Percentiles rank a stretch among this genome's conserved stretches.
phyloP scores from a whole-genome alignment of 176 grass and related monocot genomes.

The Bothriochloa decipiens region DNA sequence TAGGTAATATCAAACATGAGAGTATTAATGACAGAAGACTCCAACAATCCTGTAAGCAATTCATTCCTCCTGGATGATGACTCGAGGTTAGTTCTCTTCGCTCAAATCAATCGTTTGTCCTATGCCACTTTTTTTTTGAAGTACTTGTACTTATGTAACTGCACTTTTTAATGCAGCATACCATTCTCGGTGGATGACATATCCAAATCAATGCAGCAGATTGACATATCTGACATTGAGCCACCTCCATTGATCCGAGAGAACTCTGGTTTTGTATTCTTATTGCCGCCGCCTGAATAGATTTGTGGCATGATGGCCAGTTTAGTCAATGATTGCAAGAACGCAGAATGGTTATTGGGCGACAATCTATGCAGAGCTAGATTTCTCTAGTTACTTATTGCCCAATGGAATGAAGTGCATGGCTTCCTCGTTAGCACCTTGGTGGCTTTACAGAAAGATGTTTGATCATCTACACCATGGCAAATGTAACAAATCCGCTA shows the following conservation, averaged over 20 bases:
- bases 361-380: slow-evolving; percentile 1
- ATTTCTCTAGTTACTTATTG: slow-evolving; percentile 21
- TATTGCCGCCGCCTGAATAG: slow-evolving; percentile 71
- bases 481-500: slow-evolving; percentile 6
- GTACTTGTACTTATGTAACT: slow-evolving; percentile 16
- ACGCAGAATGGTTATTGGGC: slow-evolving; percentile 9
- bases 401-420: neutral
- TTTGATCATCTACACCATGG: slow-evolving; percentile 15
- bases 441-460: slow-evolving; percentile 14
- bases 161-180: slow-evolving; percentile 67
- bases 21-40: slow-evolving; percentile 96
- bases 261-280: slow-evolving; percentile 95
- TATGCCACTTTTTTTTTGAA: slow-evolving; percentile 1
- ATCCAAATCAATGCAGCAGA: slow-evolving; percentile 91
- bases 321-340: slow-evolving; percentile 26
- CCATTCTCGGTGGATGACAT: slow-evolving; percentile 96
- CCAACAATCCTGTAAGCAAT: slow-evolving; percentile 95
- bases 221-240: slow-evolving; percentile 90
- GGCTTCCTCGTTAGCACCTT: slow-evolving; percentile 18
- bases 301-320: neutral
- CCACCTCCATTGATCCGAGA: slow-evolving; percentile 79
- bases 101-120: neutral
- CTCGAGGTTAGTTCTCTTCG: slow-evolving; percentile 71
- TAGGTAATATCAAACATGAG: slow-evolving; percentile 99
- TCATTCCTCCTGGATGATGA: slow-evolving; percentile 97